Evolutionary conservation across 495 filamentous ascomycete genomes (phyloP), one percentile per base, ranked within the genome.

Genomic region (Hypoxylon fuscum): DNA sequence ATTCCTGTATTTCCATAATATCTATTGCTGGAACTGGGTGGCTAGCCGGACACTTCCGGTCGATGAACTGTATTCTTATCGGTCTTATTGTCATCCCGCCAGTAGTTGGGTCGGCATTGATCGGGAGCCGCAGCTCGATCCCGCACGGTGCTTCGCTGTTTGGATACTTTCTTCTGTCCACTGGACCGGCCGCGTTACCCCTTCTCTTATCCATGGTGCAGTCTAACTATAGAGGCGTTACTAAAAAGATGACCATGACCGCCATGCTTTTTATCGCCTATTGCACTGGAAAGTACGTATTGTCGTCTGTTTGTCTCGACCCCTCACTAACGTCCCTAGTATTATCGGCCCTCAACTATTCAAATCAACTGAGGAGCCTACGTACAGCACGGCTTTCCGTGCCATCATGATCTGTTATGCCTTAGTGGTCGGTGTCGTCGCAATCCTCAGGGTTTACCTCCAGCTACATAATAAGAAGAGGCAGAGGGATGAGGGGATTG

Each of bases 191-290:
- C 12, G 72, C 62, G 5, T 58, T 77, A 12, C 73, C 73, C 4
- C 55, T 77, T 0, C 65, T 71, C 10, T 43, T 77, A 21, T 72
- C 70, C 14, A 71, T 78, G 9, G 64, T 76, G 8, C 72, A 74
- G 48, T 82, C 81, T 15, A 90, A 91, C 64, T 82, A 88, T 23
- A 83, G 86, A 2, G 87, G 88, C 7, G 89, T 88, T 51, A 90
- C 88, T 4, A 90, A 90, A 77, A 90, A 90, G 72, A 90, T 87
- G 5, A 90, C 88, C 0, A 86, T 90, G 49, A 75, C 68, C 2
- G 72, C 68, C 1, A 27, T 92, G 17, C 87, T 88, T 44, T 75
- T 92, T 29, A 85, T 90, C 37, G 83, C 79, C 0, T 90, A 89
- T 61, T 88, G 86, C 63, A 78, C 75, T 1, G 84, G 85, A 12